phyloP scores from a whole-genome alignment of 495 filamentous ascomycete species.

The Friedmanniomyces simplex region DNA sequence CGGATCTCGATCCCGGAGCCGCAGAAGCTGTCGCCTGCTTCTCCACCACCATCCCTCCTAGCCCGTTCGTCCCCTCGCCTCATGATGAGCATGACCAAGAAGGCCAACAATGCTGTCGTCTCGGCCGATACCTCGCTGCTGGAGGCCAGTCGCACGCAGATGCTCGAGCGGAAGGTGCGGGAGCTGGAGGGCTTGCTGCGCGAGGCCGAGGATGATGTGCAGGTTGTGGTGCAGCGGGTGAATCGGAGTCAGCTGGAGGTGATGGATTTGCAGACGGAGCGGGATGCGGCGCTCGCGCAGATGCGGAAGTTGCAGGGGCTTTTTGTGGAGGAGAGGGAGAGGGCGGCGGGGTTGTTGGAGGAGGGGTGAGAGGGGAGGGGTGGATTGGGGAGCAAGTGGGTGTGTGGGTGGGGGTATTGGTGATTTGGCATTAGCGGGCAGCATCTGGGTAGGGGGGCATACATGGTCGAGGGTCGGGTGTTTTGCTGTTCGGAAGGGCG shows the following conservation, averaged over 20 bases:
- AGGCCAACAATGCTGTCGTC: background rate
- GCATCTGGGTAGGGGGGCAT: background rate
- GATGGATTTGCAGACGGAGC: slow-evolving; percentile 77
- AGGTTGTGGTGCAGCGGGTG: slow-evolving; percentile 82
- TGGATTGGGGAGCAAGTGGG: too few species aligned
- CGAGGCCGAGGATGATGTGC: slow-evolving; percentile 86
- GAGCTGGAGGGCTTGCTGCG: slow-evolving; percentile 75
- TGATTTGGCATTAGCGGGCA: background rate
- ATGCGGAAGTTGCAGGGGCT: slow-evolving; percentile 65
- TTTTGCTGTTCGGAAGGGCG: too few species aligned
- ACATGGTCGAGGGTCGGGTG: too few species aligned
- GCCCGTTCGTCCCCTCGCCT: slow-evolving; percentile 47
- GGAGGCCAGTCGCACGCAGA: slow-evolving; percentile 60
- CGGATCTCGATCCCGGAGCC: slow-evolving; percentile 24
- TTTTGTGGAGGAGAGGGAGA: slow-evolving; percentile 49
- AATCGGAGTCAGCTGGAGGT: slow-evolving; percentile 92
- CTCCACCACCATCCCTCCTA: slow-evolving; percentile 61
- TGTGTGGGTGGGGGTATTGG: too few species aligned
- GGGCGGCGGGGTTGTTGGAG: slow-evolving; percentile 36
- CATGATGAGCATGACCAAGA: slow-evolving; percentile 35
- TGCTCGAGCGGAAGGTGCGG: slow-evolving; percentile 56
- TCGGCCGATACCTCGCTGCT: slow-evolving; percentile 11
- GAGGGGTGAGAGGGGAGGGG: background rate
- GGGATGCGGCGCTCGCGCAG: slow-evolving; percentile 75
- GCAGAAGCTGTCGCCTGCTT: slow-evolving; percentile 36